Evolutionary conservation across 2,329 filamentous ascomycete genomes (phyloP).

Genomic region (Xenosphaeropsis pyriputrescens): DNA sequence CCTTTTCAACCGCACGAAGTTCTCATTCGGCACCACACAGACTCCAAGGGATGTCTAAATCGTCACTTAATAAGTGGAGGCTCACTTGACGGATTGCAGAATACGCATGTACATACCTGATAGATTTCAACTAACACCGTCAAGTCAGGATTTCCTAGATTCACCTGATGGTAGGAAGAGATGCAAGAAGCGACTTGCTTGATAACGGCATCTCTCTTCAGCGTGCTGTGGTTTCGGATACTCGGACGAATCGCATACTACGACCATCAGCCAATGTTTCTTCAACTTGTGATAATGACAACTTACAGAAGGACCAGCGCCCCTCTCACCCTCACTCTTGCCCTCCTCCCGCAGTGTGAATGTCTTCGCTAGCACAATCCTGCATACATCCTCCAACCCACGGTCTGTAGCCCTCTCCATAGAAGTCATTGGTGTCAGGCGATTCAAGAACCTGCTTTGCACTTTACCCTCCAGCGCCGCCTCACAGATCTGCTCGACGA

Average conservation of each 20-base stretch:
- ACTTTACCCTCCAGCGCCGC: conserved; percentile 31
- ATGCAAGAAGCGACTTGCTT: conserved; percentile 48
- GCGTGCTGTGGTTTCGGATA: conserved; percentile 55
- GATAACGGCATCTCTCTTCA: conserved; percentile 57
- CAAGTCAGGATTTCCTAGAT: conserved; percentile 64
- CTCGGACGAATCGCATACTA: conserved; percentile 79
- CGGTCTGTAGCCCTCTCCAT: conserved; percentile 53
- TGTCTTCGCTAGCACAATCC: conserved; percentile 43
- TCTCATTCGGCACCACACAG: no score
- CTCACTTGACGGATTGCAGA: no score
- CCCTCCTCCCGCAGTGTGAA: conserved; percentile 29
- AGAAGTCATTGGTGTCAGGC: conserved; percentile 36
- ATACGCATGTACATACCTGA: conserved; percentile 37
- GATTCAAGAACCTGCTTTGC: conserved; percentile 43
- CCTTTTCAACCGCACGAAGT: no score
- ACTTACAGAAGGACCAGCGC: conserved; percentile 3
- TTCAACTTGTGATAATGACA: conserved; percentile 2
- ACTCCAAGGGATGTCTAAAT: no score
- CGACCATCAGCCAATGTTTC: conserved; percentile 3
- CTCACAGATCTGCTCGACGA: conserved; percentile 38
- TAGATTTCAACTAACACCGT: conserved; percentile 71
- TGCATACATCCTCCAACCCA: conserved; percentile 50
- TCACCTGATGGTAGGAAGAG: conserved; percentile 56
- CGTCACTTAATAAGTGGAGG: no score
- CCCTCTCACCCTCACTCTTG: conserved; percentile 1